These are phyloP conservation scores for Hordeum pubiflorum DNA, from an alignment of 202 grass and related monocot species.

Conservation along the genomic window DNA sequence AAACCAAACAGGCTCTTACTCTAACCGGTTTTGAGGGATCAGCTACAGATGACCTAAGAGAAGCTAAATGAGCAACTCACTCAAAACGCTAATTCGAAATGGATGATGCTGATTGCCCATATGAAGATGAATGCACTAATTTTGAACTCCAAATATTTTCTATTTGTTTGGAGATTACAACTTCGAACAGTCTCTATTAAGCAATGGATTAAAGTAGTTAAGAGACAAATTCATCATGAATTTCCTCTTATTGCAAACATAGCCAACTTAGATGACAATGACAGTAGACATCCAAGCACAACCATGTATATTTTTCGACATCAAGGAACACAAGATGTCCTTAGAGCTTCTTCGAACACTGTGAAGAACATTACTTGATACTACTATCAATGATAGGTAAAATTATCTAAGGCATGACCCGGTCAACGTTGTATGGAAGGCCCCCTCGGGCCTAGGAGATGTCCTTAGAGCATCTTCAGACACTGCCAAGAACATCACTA, in stretches of 20 bases:
- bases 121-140: neutral
- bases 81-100: neutral
- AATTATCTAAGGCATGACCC: too few relatives aligned
- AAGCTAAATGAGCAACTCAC: neutral
- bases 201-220: neutral
- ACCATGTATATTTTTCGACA: neutral
- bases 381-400: too few relatives aligned
- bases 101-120: neutral
- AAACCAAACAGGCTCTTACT: too few relatives aligned
- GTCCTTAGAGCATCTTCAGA: too few relatives aligned
- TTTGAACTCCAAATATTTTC: neutral
- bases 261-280: neutral
- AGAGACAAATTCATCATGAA: neutral
- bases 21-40: too few relatives aligned
- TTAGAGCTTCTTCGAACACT: neutral
- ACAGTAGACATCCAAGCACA: neutral
- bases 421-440: too few relatives aligned
- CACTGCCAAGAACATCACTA: too few relatives aligned
- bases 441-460: neutral
- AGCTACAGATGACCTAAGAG: too few relatives aligned
- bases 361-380: neutral
- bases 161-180: neutral
- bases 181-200: neutral
- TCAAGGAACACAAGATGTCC: neutral
- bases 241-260: neutral